Percentiles rank a stretch among this genome's conserved stretches.
Conservation (phyloP, 192 early-diverging fungal species). For the Backusella sp. region DNA sequence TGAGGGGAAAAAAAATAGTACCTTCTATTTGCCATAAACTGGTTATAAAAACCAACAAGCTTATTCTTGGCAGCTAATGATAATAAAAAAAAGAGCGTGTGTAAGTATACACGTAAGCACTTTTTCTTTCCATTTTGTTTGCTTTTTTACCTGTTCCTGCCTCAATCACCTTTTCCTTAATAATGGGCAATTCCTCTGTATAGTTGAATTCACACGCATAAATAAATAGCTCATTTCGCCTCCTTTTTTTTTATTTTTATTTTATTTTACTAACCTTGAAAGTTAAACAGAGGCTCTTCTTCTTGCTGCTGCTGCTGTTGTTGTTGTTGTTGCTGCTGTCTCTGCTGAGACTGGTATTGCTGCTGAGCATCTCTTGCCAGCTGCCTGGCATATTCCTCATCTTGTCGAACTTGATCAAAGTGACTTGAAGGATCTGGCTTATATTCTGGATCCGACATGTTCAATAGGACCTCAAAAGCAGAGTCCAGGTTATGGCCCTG, state of each 20-base stretch:
- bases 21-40: slow-evolving; percentile 32
- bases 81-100: too few relatives aligned
- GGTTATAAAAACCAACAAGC: slow-evolving; percentile 47
- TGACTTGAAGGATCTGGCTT: slow-evolving; percentile 27
- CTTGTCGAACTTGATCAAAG: slow-evolving; percentile 44
- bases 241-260: background rate
- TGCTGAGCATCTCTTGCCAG: slow-evolving; percentile 47
- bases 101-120: background rate
- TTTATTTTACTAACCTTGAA: slow-evolving; percentile 5
- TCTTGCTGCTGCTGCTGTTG: background rate
- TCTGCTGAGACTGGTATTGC: slow-evolving; percentile 17
- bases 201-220: background rate
- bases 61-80: slow-evolving; percentile 55
- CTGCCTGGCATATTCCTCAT: slow-evolving; percentile 52
- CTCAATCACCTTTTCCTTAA: slow-evolving; percentile 52
- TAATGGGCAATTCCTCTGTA: slow-evolving; percentile 50
- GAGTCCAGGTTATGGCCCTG: slow-evolving; percentile 44
- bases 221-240: background rate
- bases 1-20: background rate
- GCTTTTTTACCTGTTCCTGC: slow-evolving; percentile 46
- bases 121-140: background rate
- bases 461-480: slow-evolving; percentile 47
- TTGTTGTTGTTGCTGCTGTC: background rate
- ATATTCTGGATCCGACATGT: slow-evolving; percentile 53
- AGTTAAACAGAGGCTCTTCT: slow-evolving; percentile 14